Conservation (phyloP, 2,329 filamentous ascomycete species). For the Annulohypoxylon truncatum region DNA sequence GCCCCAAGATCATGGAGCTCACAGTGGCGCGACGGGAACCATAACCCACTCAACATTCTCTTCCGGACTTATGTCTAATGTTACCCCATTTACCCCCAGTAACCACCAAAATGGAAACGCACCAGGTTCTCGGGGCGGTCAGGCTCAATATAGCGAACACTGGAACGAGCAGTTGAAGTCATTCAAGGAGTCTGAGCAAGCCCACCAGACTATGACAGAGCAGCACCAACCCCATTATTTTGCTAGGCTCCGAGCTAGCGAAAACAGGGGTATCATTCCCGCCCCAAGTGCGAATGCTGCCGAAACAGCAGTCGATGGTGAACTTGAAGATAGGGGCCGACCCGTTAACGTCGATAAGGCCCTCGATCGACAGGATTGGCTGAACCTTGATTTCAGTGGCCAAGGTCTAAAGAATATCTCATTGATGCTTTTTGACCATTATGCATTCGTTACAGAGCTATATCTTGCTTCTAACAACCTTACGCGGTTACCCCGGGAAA, state of each 20-base stretch:
- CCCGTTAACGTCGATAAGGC: constrained; percentile 75
- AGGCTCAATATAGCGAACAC: constrained; percentile 71
- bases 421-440: constrained; percentile 79
- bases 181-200: constrained; percentile 80
- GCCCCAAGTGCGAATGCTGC: constrained; percentile 62
- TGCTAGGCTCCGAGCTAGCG: constrained; percentile 74
- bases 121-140: constrained; percentile 60
- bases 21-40: constrained; percentile 65
- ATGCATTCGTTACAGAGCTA: constrained; percentile 89
- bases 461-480: constrained; percentile 96
- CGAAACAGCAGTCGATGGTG: constrained; percentile 63
- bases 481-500: constrained; percentile 78
- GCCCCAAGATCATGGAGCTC: constrained; percentile 68
- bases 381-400: constrained; percentile 94
- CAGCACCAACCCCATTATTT: constrained; percentile 76
- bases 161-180: constrained; percentile 90
- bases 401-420: constrained; percentile 90
- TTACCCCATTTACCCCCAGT: constrained; percentile 68
- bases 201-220: constrained; percentile 76
- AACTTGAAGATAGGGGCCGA: constrained; percentile 67
- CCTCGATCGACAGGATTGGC: constrained; percentile 84
- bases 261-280: constrained; percentile 74
- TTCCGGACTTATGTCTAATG: constrained; percentile 72
- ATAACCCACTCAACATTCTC: constrained; percentile 72
- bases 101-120: constrained; percentile 69